Evolutionary conservation across 2,329 filamentous ascomycete species (phyloP).

Genomic region (Aspergillus tanneri): DNA sequence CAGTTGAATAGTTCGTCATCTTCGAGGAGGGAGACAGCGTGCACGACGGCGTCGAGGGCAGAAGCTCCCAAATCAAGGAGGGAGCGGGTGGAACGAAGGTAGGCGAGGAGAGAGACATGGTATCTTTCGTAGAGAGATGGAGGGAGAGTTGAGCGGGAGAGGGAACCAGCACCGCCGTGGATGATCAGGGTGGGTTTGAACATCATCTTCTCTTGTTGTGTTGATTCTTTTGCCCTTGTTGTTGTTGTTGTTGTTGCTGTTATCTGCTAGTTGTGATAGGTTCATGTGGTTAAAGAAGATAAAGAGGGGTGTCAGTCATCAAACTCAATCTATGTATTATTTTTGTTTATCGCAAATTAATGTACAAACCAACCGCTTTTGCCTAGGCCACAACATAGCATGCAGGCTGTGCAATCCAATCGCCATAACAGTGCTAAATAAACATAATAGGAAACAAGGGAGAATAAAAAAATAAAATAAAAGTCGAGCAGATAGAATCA

Average conservation of each 20-base stretch:
- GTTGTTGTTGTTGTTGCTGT: neutral
- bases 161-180: conserved; percentile 72
- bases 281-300: neutral
- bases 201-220: conserved; percentile 3
- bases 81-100: conserved; percentile 53
- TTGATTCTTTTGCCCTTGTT: conserved; percentile 4
- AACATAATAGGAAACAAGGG: conserved; percentile 5
- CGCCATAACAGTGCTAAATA: conserved; percentile 4
- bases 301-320: conserved; percentile 1
- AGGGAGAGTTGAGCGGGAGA: conserved; percentile 59
- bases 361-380: conserved; percentile 32
- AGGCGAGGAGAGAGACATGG: conserved; percentile 59
- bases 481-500: conserved; percentile 28
- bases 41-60: conserved; percentile 71
- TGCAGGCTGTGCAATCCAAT: conserved; percentile 28
- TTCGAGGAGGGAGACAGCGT: conserved; percentile 74
- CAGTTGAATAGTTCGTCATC: conserved; percentile 81
- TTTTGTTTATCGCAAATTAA: conserved; percentile 34
- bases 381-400: conserved; percentile 19
- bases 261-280: neutral
- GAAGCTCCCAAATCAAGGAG: conserved; percentile 48
- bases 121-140: conserved; percentile 59
- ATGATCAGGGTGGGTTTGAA: conserved; percentile 63
- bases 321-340: conserved; percentile 26
- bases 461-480: conserved; percentile 22